Percentiles rank a stretch among this genome's conserved stretches.
Conservation (phyloP, 78 protist species). For the Cyanophora paradoxa region DNA sequence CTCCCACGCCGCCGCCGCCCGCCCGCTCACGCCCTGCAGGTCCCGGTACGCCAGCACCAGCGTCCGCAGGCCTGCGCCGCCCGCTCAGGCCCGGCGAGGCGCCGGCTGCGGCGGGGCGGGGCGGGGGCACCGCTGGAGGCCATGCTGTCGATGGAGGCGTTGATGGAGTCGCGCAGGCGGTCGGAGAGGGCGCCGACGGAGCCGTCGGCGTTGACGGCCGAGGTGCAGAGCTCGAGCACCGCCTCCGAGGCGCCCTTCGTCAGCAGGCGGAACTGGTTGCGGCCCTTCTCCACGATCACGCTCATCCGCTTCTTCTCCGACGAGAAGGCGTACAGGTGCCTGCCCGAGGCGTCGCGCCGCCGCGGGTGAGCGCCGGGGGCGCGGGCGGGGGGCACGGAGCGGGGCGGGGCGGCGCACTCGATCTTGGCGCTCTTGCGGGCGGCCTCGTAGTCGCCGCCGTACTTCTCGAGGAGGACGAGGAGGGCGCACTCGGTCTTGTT, state of each 20-base stretch:
- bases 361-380: too few relatives aligned
- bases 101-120: too few relatives aligned
- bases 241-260: conserved; percentile 75
- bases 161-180: neutral
- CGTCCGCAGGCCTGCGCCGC: conserved; percentile 20
- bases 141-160: neutral
- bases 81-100: too few relatives aligned
- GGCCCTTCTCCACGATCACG: neutral
- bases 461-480: neutral
- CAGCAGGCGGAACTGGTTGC: neutral
- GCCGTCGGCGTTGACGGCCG: conserved; percentile 15
- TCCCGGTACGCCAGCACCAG: neutral
- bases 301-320: conserved; percentile 24
- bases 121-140: too few relatives aligned
- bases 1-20: neutral
- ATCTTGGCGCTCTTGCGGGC: neutral
- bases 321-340: conserved; percentile 16
- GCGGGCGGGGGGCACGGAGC: too few relatives aligned
- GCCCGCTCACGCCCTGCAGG: neutral
- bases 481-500: conserved; percentile 29
- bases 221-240: conserved; percentile 56
- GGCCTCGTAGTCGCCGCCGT: conserved; percentile 10
- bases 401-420: too few relatives aligned
- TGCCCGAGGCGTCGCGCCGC: too few relatives aligned
- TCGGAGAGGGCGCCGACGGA: conserved; percentile 4